Evolutionary conservation across 345 rosid genomes (phyloP).

Genomic region (Syzygium grande): DNA sequence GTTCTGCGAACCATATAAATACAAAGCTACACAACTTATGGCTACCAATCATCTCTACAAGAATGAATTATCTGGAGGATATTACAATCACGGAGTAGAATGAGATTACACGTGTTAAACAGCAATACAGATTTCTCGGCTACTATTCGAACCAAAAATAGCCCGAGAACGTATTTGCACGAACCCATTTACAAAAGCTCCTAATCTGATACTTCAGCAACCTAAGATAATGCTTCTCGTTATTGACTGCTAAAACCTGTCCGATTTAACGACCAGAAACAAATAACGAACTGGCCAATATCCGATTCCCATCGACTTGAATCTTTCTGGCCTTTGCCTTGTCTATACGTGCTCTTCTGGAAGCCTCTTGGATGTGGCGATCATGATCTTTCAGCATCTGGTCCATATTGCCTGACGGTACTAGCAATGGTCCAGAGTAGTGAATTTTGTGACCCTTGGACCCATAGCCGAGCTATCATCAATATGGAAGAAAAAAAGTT

Average conservation of each 20-base stretch:
- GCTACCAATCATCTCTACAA: slow-evolving; percentile 4
- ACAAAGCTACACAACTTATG: neutral
- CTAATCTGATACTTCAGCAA: neutral
- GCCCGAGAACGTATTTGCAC: neutral
- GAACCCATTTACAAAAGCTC: neutral
- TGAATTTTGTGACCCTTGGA: slow-evolving; percentile 90
- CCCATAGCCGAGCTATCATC: slow-evolving; percentile 63
- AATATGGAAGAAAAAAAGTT: neutral
- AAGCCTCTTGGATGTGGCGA: slow-evolving; percentile 95
- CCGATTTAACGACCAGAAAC: slow-evolving; percentile 65
- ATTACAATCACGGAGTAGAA: slow-evolving; percentile 8
- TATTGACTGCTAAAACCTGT: slow-evolving; percentile 5
- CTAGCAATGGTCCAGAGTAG: slow-evolving; percentile 88
- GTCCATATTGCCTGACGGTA: slow-evolving; percentile 86
- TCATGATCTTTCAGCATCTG: slow-evolving; percentile 96
- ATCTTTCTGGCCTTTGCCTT: slow-evolving; percentile 72
- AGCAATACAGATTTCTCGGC: neutral
- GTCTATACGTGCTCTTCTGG: slow-evolving; percentile 74
- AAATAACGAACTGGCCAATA: slow-evolving; percentile 53
- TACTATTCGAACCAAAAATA: neutral
- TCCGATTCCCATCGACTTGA: slow-evolving; percentile 55
- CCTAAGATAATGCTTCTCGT: slow-evolving; percentile 5
- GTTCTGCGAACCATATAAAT: neutral
- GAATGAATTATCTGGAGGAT: slow-evolving; percentile 4
- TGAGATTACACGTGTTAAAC: slow-evolving; percentile 12